These are phyloP conservation scores for Lipomyces kockii DNA, from an alignment of 805 yeast genomes.

Conservation along the genomic window DNA sequence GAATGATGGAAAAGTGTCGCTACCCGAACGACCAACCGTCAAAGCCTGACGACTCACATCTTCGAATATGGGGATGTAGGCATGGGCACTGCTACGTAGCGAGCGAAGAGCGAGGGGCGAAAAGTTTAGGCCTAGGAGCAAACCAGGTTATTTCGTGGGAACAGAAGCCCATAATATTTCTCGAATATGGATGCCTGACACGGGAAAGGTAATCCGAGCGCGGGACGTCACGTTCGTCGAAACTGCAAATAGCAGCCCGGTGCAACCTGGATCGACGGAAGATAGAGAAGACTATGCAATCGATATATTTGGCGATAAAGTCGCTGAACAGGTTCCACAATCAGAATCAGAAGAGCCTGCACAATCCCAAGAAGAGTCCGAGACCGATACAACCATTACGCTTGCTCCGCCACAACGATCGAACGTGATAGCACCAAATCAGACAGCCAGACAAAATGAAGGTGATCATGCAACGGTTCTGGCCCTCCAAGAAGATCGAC, in stretches of 20 bases:
- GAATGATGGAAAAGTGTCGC: no score
- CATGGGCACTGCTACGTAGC: background rate
- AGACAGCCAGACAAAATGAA: no score
- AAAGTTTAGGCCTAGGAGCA: constrained; percentile 4
- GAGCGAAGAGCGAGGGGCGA: background rate
- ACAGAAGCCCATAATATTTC: constrained; percentile 3
- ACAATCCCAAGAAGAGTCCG: background rate
- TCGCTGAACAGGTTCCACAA: background rate
- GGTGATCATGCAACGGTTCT: no score
- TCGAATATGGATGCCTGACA: background rate
- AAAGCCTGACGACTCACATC: no score
- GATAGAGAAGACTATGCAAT: constrained; percentile 4
- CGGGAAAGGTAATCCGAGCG: background rate
- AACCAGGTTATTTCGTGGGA: background rate
- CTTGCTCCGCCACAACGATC: no score
- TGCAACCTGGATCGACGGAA: background rate
- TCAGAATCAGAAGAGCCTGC: constrained; percentile 3
- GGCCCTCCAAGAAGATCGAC: no score
- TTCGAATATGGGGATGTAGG: background rate
- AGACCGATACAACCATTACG: no score
- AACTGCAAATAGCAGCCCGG: background rate
- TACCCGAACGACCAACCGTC: no score
- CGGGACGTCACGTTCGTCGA: background rate
- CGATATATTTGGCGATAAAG: constrained; percentile 4
- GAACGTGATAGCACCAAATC: no score